Evolutionary conservation across 306 rosid genomes (phyloP).

Genomic region (Trifolium repens): DNA sequence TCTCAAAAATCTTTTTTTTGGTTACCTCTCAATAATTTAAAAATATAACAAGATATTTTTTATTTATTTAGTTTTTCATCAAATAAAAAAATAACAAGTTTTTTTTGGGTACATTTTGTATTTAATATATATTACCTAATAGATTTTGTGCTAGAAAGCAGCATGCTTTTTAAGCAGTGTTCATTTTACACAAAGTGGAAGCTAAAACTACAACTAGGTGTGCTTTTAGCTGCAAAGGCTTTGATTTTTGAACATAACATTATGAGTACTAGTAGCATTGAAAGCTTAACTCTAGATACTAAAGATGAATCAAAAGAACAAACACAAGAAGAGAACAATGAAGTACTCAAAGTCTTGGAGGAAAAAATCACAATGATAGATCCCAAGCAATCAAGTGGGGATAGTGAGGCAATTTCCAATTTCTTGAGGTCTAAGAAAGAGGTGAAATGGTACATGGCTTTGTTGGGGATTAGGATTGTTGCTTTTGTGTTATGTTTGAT

Average conservation of each 20-base stretch:
- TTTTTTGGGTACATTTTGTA: not conserved
- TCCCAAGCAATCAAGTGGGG: constrained; percentile 18
- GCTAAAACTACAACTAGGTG: constrained; percentile 3
- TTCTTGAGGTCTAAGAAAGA: constrained; percentile 49
- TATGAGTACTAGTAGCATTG: constrained; percentile 16
- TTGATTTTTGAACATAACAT: constrained; percentile 8
- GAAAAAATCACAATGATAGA: constrained; percentile 24
- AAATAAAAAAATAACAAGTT: not conserved
- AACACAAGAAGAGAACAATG: constrained; percentile 6
- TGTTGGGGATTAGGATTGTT: constrained; percentile 59
- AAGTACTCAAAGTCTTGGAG: constrained; percentile 1
- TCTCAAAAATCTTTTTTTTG: no score
- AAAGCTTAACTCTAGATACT: constrained; percentile 16
- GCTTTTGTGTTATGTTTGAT: constrained; percentile 62
- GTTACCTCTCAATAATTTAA: no score
- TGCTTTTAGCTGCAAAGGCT: constrained; percentile 12
- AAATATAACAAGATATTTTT: not conserved
- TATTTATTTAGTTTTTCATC: not conserved
- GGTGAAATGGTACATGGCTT: constrained; percentile 47
- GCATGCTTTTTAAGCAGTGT: constrained; percentile 2
- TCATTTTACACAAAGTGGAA: constrained; percentile 29
- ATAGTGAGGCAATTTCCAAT: constrained; percentile 24
- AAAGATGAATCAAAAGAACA: constrained; percentile 8
- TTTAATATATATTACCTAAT: not conserved
- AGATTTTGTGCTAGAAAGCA: not conserved